Evolutionary conservation across 2,329 filamentous ascomycete genomes (phyloP).

Genomic region (Penicillium sp.): DNA sequence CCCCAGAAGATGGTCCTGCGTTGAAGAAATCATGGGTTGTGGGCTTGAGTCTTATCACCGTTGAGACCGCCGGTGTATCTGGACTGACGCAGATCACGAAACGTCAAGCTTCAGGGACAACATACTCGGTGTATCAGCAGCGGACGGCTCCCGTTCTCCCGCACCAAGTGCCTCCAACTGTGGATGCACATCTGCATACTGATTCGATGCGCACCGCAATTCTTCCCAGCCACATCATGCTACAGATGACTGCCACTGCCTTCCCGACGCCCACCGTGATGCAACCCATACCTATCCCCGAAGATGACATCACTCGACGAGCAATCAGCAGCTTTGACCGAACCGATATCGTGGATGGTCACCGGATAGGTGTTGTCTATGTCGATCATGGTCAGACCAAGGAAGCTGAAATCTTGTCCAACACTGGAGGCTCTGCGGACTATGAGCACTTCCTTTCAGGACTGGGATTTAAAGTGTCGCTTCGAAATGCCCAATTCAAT

Average conservation of each 20-base stretch:
- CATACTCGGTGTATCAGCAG: conserved; percentile 49
- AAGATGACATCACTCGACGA: conserved; percentile 67
- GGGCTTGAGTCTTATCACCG: conserved; percentile 52
- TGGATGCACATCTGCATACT: conserved; percentile 39
- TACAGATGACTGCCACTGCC: conserved; percentile 45
- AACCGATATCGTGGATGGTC: conserved; percentile 85
- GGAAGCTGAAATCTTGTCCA: conserved; percentile 82
- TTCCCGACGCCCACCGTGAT: conserved; percentile 49
- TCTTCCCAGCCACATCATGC: conserved; percentile 47
- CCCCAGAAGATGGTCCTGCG: conserved; percentile 42
- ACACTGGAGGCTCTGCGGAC: conserved; percentile 80
- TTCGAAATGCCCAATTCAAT: conserved; percentile 85
- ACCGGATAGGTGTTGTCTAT: conserved; percentile 94
- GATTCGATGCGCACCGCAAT: conserved; percentile 42
- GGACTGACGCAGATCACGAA: conserved; percentile 52
- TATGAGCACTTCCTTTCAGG: conserved; percentile 82
- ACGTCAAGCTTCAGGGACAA: conserved; percentile 51
- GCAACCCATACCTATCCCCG: conserved; percentile 74
- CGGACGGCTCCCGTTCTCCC: conserved; percentile 45
- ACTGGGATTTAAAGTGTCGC: conserved; percentile 74
- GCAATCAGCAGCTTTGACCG: conserved; percentile 80
- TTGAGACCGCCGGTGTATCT: conserved; percentile 48
- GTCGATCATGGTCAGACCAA: conserved; percentile 81
- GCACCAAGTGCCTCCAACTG: conserved; percentile 44
- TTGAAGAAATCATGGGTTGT: conserved; percentile 51